Percentiles rank a stretch among this genome's conserved stretches.
These are phyloP conservation scores for Polytrichum formosum DNA, from an alignment of 225 moss, liverwort and hornwort species.

Conservation along the genomic window DNA sequence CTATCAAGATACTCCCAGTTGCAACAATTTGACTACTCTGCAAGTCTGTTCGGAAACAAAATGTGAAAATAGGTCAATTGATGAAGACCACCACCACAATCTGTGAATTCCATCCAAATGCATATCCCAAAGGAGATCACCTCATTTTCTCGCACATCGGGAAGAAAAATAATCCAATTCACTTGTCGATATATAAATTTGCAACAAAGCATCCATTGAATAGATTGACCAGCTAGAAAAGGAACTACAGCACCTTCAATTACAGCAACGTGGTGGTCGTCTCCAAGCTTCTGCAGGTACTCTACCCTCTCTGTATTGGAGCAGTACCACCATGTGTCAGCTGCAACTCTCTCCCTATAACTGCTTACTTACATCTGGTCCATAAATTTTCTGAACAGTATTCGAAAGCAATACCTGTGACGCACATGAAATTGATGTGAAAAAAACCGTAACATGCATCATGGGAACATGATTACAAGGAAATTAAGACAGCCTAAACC, in stretches of 20 bases:
- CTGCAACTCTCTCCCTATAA: neutral
- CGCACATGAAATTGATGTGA: neutral
- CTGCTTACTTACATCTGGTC: neutral
- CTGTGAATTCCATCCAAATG: too few species aligned
- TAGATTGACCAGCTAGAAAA: neutral
- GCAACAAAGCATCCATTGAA: neutral
- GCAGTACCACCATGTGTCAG: neutral
- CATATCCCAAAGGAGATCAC: too few species aligned
- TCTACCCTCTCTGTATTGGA: slow-evolving; percentile 60
- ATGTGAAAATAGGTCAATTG: too few species aligned
- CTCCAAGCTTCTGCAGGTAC: slow-evolving; percentile 58
- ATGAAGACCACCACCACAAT: too few species aligned
- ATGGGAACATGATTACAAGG: neutral
- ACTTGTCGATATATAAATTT: too few species aligned
- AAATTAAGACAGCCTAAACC: neutral
- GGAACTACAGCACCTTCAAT: slow-evolving; percentile 66
- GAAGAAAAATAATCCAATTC: too few species aligned
- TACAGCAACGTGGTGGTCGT: slow-evolving; percentile 60
- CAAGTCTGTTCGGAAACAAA: slow-evolving; percentile 41
- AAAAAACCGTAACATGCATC: neutral
- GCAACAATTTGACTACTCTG: slow-evolving; percentile 63
- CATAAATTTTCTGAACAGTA: too few species aligned
- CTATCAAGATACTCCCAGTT: slow-evolving; percentile 70
- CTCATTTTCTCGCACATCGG: too few species aligned
- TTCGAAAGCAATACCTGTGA: neutral